phyloP scores from a whole-genome alignment of 768 basidiomycete genomes.

The Termitomyces sp. region DNA sequence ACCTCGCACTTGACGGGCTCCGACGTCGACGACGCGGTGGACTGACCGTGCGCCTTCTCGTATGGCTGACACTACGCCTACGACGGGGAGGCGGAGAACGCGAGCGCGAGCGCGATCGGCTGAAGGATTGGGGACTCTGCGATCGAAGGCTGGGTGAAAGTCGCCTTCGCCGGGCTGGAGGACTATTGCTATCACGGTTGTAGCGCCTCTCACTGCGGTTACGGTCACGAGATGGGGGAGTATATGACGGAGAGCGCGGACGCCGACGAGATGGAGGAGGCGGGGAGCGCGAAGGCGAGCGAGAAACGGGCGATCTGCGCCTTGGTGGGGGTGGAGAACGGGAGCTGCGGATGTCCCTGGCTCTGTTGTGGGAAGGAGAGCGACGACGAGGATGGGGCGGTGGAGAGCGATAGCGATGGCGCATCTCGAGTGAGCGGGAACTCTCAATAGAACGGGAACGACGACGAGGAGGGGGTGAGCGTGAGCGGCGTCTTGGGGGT shows the following conservation, averaged over 20 bases:
- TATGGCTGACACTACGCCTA: slow-evolving; percentile 39
- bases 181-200: slow-evolving; percentile 48
- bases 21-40: slow-evolving; percentile 18
- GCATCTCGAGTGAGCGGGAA: slow-evolving; percentile 33
- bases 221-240: slow-evolving; percentile 41
- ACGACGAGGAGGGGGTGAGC: slow-evolving; percentile 42
- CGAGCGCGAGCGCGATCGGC: slow-evolving; percentile 34
- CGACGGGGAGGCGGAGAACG: slow-evolving; percentile 28
- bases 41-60: slow-evolving; percentile 27
- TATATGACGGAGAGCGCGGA: slow-evolving; percentile 40
- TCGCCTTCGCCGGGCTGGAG: slow-evolving; percentile 41
- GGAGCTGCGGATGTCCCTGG: slow-evolving; percentile 24
- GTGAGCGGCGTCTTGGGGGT: slow-evolving; percentile 39
- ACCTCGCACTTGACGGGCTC: slow-evolving; percentile 27
- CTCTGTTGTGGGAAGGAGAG: slow-evolving; percentile 27
- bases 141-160: slow-evolving; percentile 29
- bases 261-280: slow-evolving; percentile 30
- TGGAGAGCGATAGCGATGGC: slow-evolving; percentile 30
- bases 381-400: slow-evolving; percentile 33
- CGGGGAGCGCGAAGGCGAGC: slow-evolving; percentile 36
- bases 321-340: slow-evolving; percentile 32
- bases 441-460: slow-evolving; percentile 34
- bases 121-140: slow-evolving; percentile 23
- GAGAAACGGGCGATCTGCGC: slow-evolving; percentile 32
- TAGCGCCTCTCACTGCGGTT: slow-evolving; percentile 19